These are phyloP conservation scores for Sporisorium scitamineum DNA, from an alignment of 1,284 basidiomycete genomes.

Conservation along the genomic window DNA sequence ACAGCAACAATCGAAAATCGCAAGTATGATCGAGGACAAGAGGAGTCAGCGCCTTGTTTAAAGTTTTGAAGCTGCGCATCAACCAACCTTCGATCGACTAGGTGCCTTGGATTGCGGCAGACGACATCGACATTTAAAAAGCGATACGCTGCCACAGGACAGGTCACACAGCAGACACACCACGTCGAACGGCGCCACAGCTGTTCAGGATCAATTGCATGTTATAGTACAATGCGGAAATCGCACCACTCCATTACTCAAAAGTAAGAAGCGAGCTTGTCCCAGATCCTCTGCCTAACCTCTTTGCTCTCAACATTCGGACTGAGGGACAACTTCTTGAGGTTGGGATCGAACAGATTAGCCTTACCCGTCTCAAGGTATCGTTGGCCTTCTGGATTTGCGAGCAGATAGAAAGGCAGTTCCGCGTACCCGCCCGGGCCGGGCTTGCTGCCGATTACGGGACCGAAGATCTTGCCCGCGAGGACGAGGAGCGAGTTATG, in stretches of 20 bases:
- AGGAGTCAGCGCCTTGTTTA: conserved; percentile 21
- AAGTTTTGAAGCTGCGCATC: no score
- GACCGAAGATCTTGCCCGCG: conserved; percentile 45
- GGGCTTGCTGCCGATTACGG: conserved; percentile 20
- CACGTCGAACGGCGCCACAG: no score
- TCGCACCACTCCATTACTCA: background rate
- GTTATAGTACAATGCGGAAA: no score
- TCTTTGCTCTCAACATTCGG: conserved; percentile 21
- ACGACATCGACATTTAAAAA: no score
- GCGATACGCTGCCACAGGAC: no score
- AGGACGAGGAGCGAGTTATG: conserved; percentile 63
- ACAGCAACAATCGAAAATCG: conserved; percentile 8
- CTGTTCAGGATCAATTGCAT: no score
- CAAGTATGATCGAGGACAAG: conserved; percentile 15
- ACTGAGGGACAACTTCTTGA: conserved; percentile 37
- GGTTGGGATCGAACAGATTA: conserved; percentile 38
- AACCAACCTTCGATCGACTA: no score
- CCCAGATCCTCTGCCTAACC: conserved; percentile 27
- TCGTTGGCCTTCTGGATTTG: conserved; percentile 38
- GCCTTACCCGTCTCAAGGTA: conserved; percentile 46
- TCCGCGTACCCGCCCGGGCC: conserved; percentile 55
- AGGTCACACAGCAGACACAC: background rate
- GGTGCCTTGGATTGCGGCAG: no score
- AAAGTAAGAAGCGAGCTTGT: conserved; percentile 37
- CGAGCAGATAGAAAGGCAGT: conserved; percentile 57